These are phyloP conservation scores for Penicillium griseofulvum DNA, from an alignment of 2,329 filamentous ascomycete genomes.

Conservation along the genomic window DNA sequence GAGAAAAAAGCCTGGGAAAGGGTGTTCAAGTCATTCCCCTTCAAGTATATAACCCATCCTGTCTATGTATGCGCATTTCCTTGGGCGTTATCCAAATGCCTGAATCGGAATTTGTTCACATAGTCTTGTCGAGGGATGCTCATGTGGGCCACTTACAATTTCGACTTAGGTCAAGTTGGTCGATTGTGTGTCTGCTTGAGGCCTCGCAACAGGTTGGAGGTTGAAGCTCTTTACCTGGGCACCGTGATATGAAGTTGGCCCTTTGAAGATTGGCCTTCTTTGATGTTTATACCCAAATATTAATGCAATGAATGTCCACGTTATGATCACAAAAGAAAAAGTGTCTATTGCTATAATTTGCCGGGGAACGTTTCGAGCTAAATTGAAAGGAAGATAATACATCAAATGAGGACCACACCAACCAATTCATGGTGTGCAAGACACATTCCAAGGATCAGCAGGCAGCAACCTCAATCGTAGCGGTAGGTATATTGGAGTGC, in stretches of 20 bases:
- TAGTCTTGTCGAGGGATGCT: not conserved
- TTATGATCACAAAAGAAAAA: constrained; percentile 19
- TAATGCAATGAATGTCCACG: constrained; percentile 8
- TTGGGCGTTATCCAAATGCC: not conserved
- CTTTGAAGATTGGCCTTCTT: constrained; percentile 1
- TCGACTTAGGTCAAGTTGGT: not conserved
- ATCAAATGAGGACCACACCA: constrained; percentile 23
- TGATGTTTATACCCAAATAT: constrained; percentile 14
- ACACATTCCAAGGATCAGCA: constrained; percentile 12
- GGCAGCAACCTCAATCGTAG: constrained; percentile 27
- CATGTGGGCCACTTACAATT: not conserved
- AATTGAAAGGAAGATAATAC: constrained; percentile 31
- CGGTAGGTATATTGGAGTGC: constrained; percentile 17
- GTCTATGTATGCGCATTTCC: not conserved
- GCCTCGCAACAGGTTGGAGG: not conserved
- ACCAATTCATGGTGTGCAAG: constrained; percentile 12
- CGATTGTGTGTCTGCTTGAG: not conserved
- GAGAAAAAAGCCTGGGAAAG: not conserved
- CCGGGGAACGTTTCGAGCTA: constrained; percentile 26
- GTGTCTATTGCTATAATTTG: constrained; percentile 28
- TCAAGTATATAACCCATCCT: not conserved
- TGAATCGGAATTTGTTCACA: not conserved
- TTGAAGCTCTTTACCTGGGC: not conserved
- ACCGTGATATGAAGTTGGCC: not conserved
- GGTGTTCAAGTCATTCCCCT: not conserved